Percentiles rank a stretch among this genome's conserved stretches.
Conservation (phyloP, 2,329 filamentous ascomycete species). For the Phyllosticta capitalensis region DNA sequence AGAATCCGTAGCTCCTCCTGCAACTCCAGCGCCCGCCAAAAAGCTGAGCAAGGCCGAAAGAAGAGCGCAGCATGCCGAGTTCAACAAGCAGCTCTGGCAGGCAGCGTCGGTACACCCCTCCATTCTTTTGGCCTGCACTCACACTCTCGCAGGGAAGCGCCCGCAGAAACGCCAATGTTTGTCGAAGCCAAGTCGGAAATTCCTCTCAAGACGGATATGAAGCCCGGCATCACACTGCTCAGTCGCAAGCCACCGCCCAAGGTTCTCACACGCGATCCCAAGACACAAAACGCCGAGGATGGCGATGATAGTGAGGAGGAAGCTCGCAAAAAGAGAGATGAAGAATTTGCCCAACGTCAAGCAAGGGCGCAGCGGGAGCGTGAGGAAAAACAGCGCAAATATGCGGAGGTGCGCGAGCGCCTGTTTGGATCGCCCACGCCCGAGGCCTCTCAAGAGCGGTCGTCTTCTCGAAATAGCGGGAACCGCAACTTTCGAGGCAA, state of each 20-base stretch:
- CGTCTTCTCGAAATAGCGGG: conserved; percentile 16
- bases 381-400: conserved; percentile 83
- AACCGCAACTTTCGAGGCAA: conserved; percentile 26
- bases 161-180: conserved; percentile 65
- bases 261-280: conserved; percentile 50
- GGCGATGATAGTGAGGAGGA: conserved; percentile 58
- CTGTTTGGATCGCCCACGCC: conserved; percentile 59
- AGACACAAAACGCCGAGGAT: conserved; percentile 32
- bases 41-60: conserved; percentile 67
- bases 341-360: conserved; percentile 66
- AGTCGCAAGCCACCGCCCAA: conserved; percentile 66
- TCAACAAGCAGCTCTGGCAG: conserved; percentile 80
- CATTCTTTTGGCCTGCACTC: conserved; percentile 14
- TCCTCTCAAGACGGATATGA: conserved; percentile 63
- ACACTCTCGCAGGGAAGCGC: conserved; percentile 47
- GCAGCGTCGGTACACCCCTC: conserved; percentile 55
- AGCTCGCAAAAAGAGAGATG: conserved; percentile 49
- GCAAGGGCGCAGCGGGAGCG: conserved; percentile 67
- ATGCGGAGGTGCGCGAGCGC: conserved; percentile 79
- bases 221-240: conserved; percentile 73
- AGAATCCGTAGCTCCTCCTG: conserved; percentile 27
- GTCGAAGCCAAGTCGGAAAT: conserved; percentile 55
- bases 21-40: conserved; percentile 26
- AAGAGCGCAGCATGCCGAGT: conserved; percentile 68
- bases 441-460: conserved; percentile 25